phyloP scores from a whole-genome alignment of 257 asterid species.

The Primulina eburnea region DNA sequence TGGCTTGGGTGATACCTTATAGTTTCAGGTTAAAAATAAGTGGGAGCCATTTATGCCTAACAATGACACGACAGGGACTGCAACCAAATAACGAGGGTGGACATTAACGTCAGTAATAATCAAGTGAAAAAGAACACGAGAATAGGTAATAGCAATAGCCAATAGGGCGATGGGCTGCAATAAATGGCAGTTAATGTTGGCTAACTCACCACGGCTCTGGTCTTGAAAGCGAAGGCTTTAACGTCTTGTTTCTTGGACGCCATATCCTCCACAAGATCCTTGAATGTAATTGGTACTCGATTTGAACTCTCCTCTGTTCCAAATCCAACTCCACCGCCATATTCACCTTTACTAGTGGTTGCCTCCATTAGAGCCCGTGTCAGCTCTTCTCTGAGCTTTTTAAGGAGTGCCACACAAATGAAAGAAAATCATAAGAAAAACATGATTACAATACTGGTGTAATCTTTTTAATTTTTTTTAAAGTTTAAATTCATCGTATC shows the following conservation, averaged over 20 bases:
- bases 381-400: slow-evolving; percentile 96
- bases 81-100: slow-evolving; percentile 6
- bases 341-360: slow-evolving; percentile 34
- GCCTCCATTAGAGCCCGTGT: slow-evolving; percentile 69
- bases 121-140: neutral
- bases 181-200: slow-evolving; percentile 12
- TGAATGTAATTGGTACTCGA: slow-evolving; percentile 48
- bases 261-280: slow-evolving; percentile 75
- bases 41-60: neutral
- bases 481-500: neutral
- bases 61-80: slow-evolving; percentile 9
- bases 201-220: slow-evolving; percentile 66
- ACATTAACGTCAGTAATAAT: slow-evolving; percentile 5
- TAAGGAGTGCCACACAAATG: slow-evolving; percentile 26
- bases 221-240: slow-evolving; percentile 68
- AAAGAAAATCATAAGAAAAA: slow-evolving; percentile 23
- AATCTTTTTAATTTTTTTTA: slow-evolving; percentile 6
- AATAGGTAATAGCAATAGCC: neutral
- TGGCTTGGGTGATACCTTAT: neutral
- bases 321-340: slow-evolving; percentile 29
- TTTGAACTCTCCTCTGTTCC: slow-evolving; percentile 33
- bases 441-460: slow-evolving; percentile 18
- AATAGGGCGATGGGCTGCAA: neutral
- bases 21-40: slow-evolving; percentile 3
- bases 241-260: slow-evolving; percentile 64